These are phyloP conservation scores for Annona cherimola DNA, from an alignment of 164 flowering plant species.

Conservation along the genomic window DNA sequence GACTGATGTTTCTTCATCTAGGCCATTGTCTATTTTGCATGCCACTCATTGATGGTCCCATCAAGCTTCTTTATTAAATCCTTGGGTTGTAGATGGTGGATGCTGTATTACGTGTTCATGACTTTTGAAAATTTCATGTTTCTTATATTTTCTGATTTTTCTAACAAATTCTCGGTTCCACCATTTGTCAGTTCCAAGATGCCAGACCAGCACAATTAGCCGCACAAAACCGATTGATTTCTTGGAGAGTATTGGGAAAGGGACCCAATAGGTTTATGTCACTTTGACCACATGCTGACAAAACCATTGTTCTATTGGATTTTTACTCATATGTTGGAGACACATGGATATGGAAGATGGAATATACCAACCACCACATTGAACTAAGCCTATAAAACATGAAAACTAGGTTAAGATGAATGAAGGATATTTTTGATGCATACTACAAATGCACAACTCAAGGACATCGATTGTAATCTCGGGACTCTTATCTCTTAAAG, in stretches of 20 bases:
- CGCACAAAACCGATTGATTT: constrained; percentile 61
- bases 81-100: not conserved
- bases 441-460: not conserved
- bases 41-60: not conserved
- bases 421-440: not conserved
- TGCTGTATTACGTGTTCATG: too few species aligned
- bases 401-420: not conserved
- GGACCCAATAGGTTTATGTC: constrained; percentile 67
- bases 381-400: not conserved
- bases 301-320: not conserved
- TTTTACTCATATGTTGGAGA: not conserved
- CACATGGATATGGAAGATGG: not conserved
- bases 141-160: not conserved
- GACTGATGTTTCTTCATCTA: not conserved
- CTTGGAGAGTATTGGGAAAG: constrained; percentile 69
- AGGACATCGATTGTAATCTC: not conserved
- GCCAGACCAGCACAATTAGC: constrained; percentile 52
- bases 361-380: not conserved
- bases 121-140: not conserved
- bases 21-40: too few species aligned
- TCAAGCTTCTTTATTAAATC: too few species aligned
- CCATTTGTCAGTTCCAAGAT: constrained; percentile 57
- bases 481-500: not conserved
- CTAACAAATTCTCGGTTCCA: not conserved
- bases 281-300: not conserved